Percentiles rank a stretch among this genome's conserved stretches.
These are phyloP conservation scores for Fragaria vesca DNA, from an alignment of 306 rosid species.

Conservation along the genomic window DNA sequence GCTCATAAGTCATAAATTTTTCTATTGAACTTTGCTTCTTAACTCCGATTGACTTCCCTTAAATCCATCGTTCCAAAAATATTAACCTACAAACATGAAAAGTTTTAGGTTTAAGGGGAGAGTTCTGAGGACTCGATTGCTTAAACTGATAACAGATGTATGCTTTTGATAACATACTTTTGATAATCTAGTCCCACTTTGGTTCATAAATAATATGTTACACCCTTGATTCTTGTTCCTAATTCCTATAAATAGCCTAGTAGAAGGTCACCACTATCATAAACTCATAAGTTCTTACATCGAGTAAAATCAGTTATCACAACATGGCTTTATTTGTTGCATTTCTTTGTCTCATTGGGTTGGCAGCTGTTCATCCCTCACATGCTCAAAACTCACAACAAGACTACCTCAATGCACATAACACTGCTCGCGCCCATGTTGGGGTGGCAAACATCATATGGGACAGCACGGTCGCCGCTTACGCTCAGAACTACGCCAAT, in stretches of 20 bases:
- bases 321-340: not conserved
- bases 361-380: not conserved
- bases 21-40: too few relatives aligned
- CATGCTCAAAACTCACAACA: not conserved
- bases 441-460: not conserved
- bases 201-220: not conserved
- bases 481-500: not conserved
- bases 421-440: not conserved
- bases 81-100: not conserved
- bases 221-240: not conserved
- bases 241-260: not conserved
- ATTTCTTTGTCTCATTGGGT: not conserved
- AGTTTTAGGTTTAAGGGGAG: not conserved
- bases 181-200: not conserved
- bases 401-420: constrained; percentile 1
- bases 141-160: not conserved
- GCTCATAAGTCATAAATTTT: too few relatives aligned
- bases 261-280: not conserved
- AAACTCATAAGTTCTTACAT: not conserved
- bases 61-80: not conserved
- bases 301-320: not conserved
- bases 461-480: not conserved
- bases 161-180: not conserved
- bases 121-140: not conserved
- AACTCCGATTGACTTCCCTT: not conserved